These are phyloP conservation scores for Albugo candida DNA, from an alignment of 352 stramenopile species.

Conservation along the genomic window DNA sequence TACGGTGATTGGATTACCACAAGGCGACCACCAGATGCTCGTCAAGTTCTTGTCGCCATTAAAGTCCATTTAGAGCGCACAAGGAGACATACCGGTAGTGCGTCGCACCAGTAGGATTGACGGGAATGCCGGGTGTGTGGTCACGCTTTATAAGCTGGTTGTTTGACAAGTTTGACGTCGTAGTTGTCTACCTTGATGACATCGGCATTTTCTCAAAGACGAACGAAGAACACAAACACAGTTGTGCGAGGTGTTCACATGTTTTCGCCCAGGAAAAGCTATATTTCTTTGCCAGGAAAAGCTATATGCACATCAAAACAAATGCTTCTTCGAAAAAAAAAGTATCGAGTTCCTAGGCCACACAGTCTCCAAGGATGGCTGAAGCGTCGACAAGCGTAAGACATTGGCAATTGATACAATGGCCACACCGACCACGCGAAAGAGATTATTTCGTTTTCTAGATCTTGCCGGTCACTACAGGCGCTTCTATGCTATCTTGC, in stretches of 20 bases:
- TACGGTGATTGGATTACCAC: slow-evolving; percentile 1
- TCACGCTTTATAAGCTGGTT: slow-evolving; percentile 1
- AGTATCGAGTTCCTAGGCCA: slow-evolving; percentile 14
- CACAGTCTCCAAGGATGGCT: slow-evolving; percentile 7
- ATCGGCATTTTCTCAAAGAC: neutral
- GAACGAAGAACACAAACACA: neutral
- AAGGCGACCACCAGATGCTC: slow-evolving; percentile 6
- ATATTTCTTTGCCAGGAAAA: neutral
- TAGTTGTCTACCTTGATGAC: slow-evolving; percentile 2
- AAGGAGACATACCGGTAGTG: neutral
- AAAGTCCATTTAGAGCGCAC: neutral
- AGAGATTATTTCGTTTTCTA: slow-evolving; percentile 9
- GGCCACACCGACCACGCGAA: slow-evolving; percentile 4
- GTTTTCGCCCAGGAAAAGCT: too few species aligned
- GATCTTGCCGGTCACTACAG: slow-evolving; percentile 10
- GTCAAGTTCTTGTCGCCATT: slow-evolving; percentile 1
- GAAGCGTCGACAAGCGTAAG: slow-evolving; percentile 6
- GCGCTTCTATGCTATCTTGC: slow-evolving; percentile 8
- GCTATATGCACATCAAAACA: neutral
- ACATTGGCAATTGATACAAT: neutral
- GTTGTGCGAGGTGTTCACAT: neutral
- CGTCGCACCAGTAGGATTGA: neutral
- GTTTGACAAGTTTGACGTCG: slow-evolving; percentile 1
- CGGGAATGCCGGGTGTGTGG: slow-evolving; percentile 2
- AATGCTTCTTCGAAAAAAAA: slow-evolving; percentile 6